Base-by-base conservation (phyloP, 345 rosid genomes). In the Mangifera indica region DNA sequence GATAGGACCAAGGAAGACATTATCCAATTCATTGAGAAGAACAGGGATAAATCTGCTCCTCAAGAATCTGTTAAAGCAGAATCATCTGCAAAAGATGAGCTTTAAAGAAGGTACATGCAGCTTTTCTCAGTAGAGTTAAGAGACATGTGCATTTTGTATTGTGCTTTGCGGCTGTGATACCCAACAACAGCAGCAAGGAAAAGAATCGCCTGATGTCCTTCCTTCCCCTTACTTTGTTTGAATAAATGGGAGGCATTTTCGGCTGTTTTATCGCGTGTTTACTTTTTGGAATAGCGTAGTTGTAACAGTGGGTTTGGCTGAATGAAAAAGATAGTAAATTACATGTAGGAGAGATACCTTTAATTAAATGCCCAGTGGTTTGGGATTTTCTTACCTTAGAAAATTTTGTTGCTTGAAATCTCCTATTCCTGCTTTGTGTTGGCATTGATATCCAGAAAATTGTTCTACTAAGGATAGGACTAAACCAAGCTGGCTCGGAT, bases 1-100 rank as follows among this genome's bases (percentile, higher is more conserved):
- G 81, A 63, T 63, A 91, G 97, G 81, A 86, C 88, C 53, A 92
- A 91, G 77, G 98, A 93, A 72, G 94, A 84, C 74, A 85, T 95
- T 68, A 81, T 93, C 13, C 80, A 79, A 58, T 95, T 91, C 88
- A 88, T 95, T 18, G 96, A 89, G 78, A 93, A 89, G 84, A 92
- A 88, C 82, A 82, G 86, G 69, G 92, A 87, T 72, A 79, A 80
- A 79, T 22, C 72, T 21, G 76, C 71, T 24, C 59, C 70, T 24
- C 78, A 67, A 29, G 84, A 86, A 52, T 76, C 86, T 2, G 71
- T 55, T 22, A 91, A 87, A 63, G 91, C 87, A 63, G 72, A 74
- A 37, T 34, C 68, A 37, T 25, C 68, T 8, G 65, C 66, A 49
- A 91, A 88, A 53, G 93, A 94, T 73, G 97, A 90, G 83, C 89